phyloP scores from a whole-genome alignment of 1,284 basidiomycete species.

The Kwoniella shivajii region DNA sequence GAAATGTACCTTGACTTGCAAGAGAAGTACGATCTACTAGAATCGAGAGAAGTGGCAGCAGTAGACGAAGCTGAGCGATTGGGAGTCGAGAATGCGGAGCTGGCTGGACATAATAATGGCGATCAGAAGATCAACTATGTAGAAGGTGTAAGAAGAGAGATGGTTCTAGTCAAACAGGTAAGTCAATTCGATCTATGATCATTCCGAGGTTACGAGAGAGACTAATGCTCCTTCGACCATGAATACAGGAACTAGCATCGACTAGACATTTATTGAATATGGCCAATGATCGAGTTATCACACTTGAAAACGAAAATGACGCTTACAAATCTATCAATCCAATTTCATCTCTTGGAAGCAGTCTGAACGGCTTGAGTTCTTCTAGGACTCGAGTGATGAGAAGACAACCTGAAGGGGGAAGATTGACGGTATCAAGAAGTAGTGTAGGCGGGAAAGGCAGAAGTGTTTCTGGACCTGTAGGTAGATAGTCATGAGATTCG shows the following conservation, averaged over 20 bases:
- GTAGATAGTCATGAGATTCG: not conserved
- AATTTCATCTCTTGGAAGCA: conserved; percentile 1
- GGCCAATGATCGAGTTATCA: conserved; percentile 29
- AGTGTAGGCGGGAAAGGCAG: conserved; percentile 1
- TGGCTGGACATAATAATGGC: conserved; percentile 34
- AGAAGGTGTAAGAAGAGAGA: conserved; percentile 39
- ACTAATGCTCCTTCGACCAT: not conserved
- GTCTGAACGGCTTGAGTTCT: conserved; percentile 12
- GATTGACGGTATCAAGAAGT: conserved; percentile 17
- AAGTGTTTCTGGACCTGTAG: conserved; percentile 22
- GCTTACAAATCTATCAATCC: conserved; percentile 32
- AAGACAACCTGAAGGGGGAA: conserved; percentile 35
- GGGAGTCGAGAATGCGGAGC: conserved; percentile 31
- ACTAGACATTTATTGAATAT: conserved; percentile 37
- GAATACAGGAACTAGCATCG: conserved; percentile 34
- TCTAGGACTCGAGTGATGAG: conserved; percentile 27
- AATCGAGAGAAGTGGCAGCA: conserved; percentile 28
- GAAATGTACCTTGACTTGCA: conserved; percentile 26
- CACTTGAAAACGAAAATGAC: conserved; percentile 28
- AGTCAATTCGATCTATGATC: conserved; percentile 6
- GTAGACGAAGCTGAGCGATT: conserved; percentile 31
- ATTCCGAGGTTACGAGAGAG: too few relatives aligned
- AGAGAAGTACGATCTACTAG: conserved; percentile 25
- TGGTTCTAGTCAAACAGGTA: conserved; percentile 37
- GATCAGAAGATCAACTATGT: conserved; percentile 42